Evolutionary conservation across 768 basidiomycete species (phyloP).

Genomic region (Auricularia auricula-judae): DNA sequence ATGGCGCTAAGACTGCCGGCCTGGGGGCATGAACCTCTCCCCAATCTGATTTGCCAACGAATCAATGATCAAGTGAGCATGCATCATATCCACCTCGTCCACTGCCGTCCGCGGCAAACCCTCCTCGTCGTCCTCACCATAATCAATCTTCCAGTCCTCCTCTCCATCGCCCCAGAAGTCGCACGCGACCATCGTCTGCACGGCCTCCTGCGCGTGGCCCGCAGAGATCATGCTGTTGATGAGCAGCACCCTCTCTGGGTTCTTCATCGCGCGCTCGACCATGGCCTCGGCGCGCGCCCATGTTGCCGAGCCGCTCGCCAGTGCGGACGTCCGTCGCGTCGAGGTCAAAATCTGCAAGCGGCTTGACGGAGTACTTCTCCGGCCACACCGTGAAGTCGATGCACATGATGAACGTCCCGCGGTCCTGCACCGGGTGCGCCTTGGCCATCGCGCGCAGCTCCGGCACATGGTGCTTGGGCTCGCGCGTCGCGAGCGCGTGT

Average conservation of each 20-base stretch:
- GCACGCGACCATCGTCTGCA: constrained; percentile 23
- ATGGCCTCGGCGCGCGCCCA: constrained; percentile 29
- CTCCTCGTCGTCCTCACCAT: too few species aligned
- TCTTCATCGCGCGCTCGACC: constrained; percentile 23
- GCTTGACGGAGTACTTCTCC: constrained; percentile 16
- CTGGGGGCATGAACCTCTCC: too few species aligned
- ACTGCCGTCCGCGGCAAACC: too few species aligned
- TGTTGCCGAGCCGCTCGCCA: constrained; percentile 15
- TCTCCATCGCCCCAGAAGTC: constrained; percentile 14
- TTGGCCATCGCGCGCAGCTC: constrained; percentile 17
- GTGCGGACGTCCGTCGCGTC: background rate
- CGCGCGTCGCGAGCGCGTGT: constrained; percentile 25
- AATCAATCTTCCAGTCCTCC: too few species aligned
- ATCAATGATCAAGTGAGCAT: too few species aligned
- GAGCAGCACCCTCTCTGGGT: constrained; percentile 22
- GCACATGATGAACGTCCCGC: constrained; percentile 17
- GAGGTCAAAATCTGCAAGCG: constrained; percentile 12
- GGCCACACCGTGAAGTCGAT: constrained; percentile 27
- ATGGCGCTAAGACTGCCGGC: too few species aligned
- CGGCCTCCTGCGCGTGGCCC: constrained; percentile 19
- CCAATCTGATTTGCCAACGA: too few species aligned
- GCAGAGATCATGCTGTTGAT: constrained; percentile 25
- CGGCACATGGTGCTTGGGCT: constrained; percentile 20
- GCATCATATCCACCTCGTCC: too few species aligned
- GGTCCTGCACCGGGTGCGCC: constrained; percentile 10